A percentile compares a stretch with the other conserved stretches of the same genome.
Evolutionary conservation across 768 basidiomycete species (phyloP).

Genomic region (Nidula microcarpa): DNA sequence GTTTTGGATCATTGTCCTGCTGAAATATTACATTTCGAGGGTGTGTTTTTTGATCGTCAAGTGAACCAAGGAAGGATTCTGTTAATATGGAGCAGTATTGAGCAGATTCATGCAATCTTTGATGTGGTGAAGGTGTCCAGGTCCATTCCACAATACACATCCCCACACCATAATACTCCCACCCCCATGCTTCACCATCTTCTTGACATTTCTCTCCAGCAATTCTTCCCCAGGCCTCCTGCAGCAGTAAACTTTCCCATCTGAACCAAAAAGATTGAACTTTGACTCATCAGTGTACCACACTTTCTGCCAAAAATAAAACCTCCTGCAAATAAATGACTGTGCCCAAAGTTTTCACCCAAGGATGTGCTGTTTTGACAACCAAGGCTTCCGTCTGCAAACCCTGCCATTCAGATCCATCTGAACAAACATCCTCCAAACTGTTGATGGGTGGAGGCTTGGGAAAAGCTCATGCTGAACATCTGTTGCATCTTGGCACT

Average conservation of each 20-base stretch:
- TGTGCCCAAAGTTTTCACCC: conserved; percentile 3
- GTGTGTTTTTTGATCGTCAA: conserved; percentile 10
- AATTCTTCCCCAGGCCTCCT: conserved; percentile 14
- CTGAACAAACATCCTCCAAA: conserved; percentile 5
- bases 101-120: conserved; percentile 18
- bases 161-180: conserved; percentile 28
- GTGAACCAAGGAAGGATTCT: conserved; percentile 15
- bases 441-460: not conserved
- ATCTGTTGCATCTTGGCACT: conserved; percentile 2
- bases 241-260: conserved; percentile 16
- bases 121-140: conserved; percentile 17
- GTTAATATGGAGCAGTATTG: conserved; percentile 18
- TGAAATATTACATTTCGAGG: conserved; percentile 17
- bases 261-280: conserved; percentile 24
- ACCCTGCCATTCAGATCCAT: conserved; percentile 6
- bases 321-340: conserved; percentile 13
- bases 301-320: conserved; percentile 20
- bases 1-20: conserved; percentile 33
- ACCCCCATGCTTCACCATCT: conserved; percentile 22
- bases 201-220: conserved; percentile 7
- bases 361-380: not conserved
- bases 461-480: conserved; percentile 5
- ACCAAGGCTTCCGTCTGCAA: conserved; percentile 1
- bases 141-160: conserved; percentile 16
- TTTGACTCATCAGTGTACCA: conserved; percentile 26